Evolutionary conservation across 257 asterid genomes (phyloP).

Genomic region (Thymus quinquecostatus): DNA sequence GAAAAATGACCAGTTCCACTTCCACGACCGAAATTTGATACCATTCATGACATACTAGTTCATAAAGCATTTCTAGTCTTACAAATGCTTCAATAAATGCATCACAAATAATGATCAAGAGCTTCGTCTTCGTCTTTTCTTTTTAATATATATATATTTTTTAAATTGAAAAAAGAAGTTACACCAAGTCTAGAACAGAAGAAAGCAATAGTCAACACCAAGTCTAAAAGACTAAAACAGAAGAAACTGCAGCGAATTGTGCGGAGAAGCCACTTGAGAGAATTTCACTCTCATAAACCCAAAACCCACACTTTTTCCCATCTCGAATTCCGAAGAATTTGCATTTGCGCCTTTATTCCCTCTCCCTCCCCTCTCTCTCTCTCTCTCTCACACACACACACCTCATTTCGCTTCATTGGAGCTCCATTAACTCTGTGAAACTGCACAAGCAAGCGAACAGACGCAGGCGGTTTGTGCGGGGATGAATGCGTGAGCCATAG

Average conservation of each 20-base stretch:
- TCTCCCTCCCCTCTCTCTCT: not conserved
- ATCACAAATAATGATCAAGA: no score
- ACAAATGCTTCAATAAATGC: no score
- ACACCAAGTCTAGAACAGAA: no score
- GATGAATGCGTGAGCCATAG: constrained; percentile 21
- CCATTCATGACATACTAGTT: no score
- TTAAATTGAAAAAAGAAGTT: no score
- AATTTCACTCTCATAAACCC: constrained; percentile 21
- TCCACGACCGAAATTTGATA: no score
- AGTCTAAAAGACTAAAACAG: not conserved
- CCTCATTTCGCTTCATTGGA: not conserved
- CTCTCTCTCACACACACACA: not conserved
- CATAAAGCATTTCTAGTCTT: no score
- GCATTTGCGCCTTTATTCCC: constrained; percentile 30
- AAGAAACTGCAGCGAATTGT: not conserved
- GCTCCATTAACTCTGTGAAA: not conserved
- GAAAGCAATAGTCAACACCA: not conserved
- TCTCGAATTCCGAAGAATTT: constrained; percentile 18
- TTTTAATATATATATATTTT: no score
- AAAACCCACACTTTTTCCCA: constrained; percentile 17
- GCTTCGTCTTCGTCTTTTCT: no score
- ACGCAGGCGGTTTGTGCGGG: not conserved
- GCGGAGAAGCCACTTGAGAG: constrained; percentile 8
- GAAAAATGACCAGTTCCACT: no score
- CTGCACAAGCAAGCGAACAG: constrained; percentile 1